A percentile compares a stretch with the other conserved stretches of the same genome.
phyloP scores from a whole-genome alignment of 164 flowering plant species.

The Piper longum region DNA sequence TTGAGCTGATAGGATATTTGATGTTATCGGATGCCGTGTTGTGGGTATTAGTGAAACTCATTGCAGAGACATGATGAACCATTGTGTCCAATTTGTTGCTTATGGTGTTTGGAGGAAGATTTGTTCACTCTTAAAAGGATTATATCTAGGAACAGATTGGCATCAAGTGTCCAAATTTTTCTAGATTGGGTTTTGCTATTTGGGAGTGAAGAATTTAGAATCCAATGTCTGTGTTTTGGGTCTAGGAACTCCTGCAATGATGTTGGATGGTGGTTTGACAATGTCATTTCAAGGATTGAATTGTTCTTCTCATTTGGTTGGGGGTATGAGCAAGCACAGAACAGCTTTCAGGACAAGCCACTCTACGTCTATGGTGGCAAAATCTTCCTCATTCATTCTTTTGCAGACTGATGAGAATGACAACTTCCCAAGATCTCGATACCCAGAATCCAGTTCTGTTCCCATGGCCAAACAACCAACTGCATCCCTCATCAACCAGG shows the following conservation, averaged over 20 bases:
- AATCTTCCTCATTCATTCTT: conserved; percentile 15
- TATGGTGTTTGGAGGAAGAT: background rate
- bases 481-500: conserved; percentile 19
- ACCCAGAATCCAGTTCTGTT: conserved; percentile 6
- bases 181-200: background rate
- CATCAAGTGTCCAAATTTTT: background rate
- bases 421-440: conserved; percentile 14
- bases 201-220: conserved; percentile 3
- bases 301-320: conserved; percentile 14
- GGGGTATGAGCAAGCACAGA: conserved; percentile 12
- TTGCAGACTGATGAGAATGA: conserved; percentile 19
- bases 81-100: background rate
- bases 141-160: background rate
- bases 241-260: background rate
- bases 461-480: conserved; percentile 1
- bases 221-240: background rate
- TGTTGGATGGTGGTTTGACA: conserved; percentile 17
- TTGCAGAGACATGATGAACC: background rate
- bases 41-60: background rate
- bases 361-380: conserved; percentile 7
- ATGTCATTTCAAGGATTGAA: conserved; percentile 17
- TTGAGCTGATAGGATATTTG: background rate
- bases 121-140: background rate
- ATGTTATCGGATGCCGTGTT: background rate
- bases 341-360: conserved; percentile 12